phyloP scores from a whole-genome alignment of 805 yeast genomes.

The Dipodascopsis tothii region DNA sequence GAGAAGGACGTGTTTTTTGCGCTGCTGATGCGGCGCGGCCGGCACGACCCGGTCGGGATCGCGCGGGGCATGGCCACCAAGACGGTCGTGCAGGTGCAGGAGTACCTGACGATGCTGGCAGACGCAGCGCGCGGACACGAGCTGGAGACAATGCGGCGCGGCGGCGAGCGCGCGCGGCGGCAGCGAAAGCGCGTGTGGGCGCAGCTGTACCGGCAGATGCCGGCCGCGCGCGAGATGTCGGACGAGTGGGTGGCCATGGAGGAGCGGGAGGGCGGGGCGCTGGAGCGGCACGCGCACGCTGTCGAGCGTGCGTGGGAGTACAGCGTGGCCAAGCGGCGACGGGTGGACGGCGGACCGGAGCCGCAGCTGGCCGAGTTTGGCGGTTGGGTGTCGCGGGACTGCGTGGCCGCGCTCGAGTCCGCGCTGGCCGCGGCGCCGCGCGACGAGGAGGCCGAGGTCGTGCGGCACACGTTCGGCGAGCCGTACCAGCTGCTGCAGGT shows the following conservation, averaged over 20 bases:
- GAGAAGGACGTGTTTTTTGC: conserved; percentile 19
- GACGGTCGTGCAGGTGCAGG: conserved; percentile 15
- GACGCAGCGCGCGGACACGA: conserved; percentile 1
- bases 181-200: conserved; percentile 5
- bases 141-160: not conserved
- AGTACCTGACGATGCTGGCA: conserved; percentile 11
- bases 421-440: not conserved
- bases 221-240: conserved; percentile 19
- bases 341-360: not conserved
- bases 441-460: not conserved
- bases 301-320: not conserved
- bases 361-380: not conserved
- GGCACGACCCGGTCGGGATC: conserved; percentile 18
- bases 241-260: conserved; percentile 15
- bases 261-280: conserved; percentile 9
- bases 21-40: conserved; percentile 10
- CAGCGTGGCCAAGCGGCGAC: not conserved
- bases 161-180: not conserved
- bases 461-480: not conserved
- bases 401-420: not conserved
- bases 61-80: conserved; percentile 13
- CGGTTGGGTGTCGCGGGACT: not conserved
- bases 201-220: conserved; percentile 8
- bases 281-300: conserved; percentile 3
- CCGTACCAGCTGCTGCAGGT: not conserved